Conservation (phyloP, 495 filamentous ascomycete species). For the Penicillium daleae region DNA sequence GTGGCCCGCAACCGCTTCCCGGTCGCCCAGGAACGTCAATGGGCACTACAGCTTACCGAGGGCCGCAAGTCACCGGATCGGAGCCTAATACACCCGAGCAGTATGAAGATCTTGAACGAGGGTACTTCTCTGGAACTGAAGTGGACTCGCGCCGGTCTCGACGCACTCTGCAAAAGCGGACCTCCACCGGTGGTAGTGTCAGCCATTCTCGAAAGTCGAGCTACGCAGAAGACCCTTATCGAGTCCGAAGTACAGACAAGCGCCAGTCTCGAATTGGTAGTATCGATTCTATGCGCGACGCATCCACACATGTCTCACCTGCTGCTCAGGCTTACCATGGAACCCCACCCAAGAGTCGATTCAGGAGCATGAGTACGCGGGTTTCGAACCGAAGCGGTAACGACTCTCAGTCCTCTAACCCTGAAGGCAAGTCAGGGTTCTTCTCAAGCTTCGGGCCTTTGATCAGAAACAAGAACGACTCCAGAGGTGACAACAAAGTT, state of each 20-base stretch:
- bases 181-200: constrained; percentile 52
- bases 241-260: constrained; percentile 56
- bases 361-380: constrained; percentile 52
- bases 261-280: constrained; percentile 82
- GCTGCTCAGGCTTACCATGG: constrained; percentile 65
- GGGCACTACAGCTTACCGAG: constrained; percentile 33
- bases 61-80: constrained; percentile 29
- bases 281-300: constrained; percentile 60
- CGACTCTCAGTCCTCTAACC: constrained; percentile 44
- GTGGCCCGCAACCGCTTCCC: constrained; percentile 35
- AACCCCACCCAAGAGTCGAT: constrained; percentile 46
- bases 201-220: constrained; percentile 67
- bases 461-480: constrained; percentile 44
- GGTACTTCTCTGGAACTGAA: constrained; percentile 93
- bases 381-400: constrained; percentile 42
- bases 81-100: constrained; percentile 39
- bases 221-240: constrained; percentile 67
- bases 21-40: constrained; percentile 44
- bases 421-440: constrained; percentile 51
- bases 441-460: constrained; percentile 54
- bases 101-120: constrained; percentile 73
- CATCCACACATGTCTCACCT: constrained; percentile 39
- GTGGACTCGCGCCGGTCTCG: constrained; percentile 68
- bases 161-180: constrained; percentile 82
- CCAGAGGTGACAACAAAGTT: constrained; percentile 31